phyloP scores from a whole-genome alignment of 495 filamentous ascomycete genomes.

The Tuber melanosporum region DNA sequence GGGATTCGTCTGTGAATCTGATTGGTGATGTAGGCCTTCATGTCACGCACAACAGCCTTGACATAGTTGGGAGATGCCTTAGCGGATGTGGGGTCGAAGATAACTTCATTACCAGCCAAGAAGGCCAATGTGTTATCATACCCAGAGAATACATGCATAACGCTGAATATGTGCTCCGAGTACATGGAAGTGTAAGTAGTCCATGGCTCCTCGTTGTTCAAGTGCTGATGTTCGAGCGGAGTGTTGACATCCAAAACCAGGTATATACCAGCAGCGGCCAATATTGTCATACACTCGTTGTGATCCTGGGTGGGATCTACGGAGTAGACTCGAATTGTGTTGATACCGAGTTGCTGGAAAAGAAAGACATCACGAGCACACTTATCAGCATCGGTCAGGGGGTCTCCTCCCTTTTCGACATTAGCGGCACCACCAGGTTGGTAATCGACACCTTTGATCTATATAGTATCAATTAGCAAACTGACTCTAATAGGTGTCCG shows the following conservation, averaged over 20 bases:
- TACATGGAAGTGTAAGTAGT: conserved; percentile 47
- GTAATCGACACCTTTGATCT: conserved; percentile 67
- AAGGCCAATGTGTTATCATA: conserved; percentile 68
- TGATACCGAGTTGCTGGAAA: conserved; percentile 57
- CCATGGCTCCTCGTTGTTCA: conserved; percentile 41
- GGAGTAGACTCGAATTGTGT: conserved; percentile 66
- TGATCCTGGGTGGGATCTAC: conserved; percentile 59
- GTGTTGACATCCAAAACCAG: conserved; percentile 46
- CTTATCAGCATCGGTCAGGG: conserved; percentile 52
- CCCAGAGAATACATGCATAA: conserved; percentile 62
- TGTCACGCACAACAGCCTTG: conserved; percentile 75
- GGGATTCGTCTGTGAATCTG: conserved; percentile 46
- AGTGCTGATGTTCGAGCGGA: conserved; percentile 50
- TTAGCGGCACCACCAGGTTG: conserved; percentile 42
- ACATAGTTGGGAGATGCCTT: conserved; percentile 65
- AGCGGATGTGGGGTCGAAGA: conserved; percentile 62
- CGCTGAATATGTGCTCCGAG: conserved; percentile 65
- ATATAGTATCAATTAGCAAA: conserved; percentile 25
- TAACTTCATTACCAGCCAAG: conserved; percentile 72
- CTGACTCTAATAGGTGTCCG: conserved; percentile 43
- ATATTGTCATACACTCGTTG: conserved; percentile 57
- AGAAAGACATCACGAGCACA: conserved; percentile 61
- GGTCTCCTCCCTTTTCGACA: conserved; percentile 36
- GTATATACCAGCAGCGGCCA: conserved; percentile 65
- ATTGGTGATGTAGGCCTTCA: conserved; percentile 66